Percentiles rank a stretch among this genome's conserved stretches.
Conservation (phyloP, 768 basidiomycete species). For the Agrocybe praecox region DNA sequence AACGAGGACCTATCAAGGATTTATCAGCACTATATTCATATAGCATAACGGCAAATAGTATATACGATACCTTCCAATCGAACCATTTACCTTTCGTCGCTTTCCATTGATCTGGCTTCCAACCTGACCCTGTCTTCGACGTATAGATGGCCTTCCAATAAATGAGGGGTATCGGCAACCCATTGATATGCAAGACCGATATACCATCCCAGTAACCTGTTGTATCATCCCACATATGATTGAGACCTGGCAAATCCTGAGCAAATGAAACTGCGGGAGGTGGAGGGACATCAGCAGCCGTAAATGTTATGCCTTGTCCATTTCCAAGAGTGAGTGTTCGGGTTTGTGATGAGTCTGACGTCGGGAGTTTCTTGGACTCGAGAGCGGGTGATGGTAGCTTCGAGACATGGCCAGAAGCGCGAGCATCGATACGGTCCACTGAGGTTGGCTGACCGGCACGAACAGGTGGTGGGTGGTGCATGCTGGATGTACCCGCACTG, state of each 20-base stretch:
- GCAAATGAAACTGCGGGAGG: slow-evolving; percentile 21
- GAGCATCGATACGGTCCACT: no score
- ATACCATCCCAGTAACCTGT: slow-evolving; percentile 16
- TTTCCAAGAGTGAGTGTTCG: background rate
- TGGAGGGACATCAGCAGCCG: slow-evolving; percentile 8
- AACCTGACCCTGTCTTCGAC: slow-evolving; percentile 1
- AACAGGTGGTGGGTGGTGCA: no score
- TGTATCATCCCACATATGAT: slow-evolving; percentile 28
- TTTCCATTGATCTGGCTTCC: slow-evolving; percentile 23
- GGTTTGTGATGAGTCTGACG: background rate
- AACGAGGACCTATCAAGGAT: background rate
- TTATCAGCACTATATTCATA: no score
- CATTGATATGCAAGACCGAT: slow-evolving; percentile 19
- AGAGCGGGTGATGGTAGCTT: no score
- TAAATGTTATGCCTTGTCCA: slow-evolving; percentile 1
- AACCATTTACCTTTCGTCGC: slow-evolving; percentile 23
- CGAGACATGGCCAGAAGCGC: no score
- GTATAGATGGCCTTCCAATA: slow-evolving; percentile 20
- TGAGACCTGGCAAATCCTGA: slow-evolving; percentile 17
- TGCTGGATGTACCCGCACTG: no score
- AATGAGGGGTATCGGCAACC: slow-evolving; percentile 10
- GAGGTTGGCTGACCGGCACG: no score
- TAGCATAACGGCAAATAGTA: no score
- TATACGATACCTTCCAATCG: slow-evolving; percentile 28
- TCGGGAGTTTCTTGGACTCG: no score